phyloP scores from a whole-genome alignment of 805 yeast species.

The Metschnikowia corniflorae region DNA sequence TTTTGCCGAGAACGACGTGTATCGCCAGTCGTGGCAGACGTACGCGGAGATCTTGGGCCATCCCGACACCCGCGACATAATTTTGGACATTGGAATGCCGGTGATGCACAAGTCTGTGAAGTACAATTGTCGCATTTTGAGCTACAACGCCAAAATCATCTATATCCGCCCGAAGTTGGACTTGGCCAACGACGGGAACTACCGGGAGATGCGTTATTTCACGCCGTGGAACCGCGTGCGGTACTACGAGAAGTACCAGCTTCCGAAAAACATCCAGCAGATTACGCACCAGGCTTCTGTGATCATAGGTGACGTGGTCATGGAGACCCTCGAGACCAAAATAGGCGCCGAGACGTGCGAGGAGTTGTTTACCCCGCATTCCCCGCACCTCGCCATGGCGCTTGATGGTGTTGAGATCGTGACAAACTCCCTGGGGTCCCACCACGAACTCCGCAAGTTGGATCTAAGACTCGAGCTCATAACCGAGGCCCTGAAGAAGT shows the following conservation, averaged over 20 bases:
- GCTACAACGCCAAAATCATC: slow-evolving; percentile 73
- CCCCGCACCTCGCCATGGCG: slow-evolving; percentile 90
- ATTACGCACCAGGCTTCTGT: slow-evolving; percentile 65
- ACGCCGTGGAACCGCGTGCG: slow-evolving; percentile 89
- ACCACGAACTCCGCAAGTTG: slow-evolving; percentile 89
- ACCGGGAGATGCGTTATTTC: slow-evolving; percentile 95
- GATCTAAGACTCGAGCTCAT: slow-evolving; percentile 81
- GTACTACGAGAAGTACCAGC: slow-evolving; percentile 63
- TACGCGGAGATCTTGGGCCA: slow-evolving; percentile 70
- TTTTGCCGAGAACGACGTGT: slow-evolving; percentile 84
- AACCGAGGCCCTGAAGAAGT: slow-evolving; percentile 87
- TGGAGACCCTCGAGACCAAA: slow-evolving; percentile 79
- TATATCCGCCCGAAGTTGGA: slow-evolving; percentile 89
- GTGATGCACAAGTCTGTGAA: slow-evolving; percentile 80
- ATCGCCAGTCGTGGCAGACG: slow-evolving; percentile 92
- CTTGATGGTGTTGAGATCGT: slow-evolving; percentile 96
- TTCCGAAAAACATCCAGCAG: slow-evolving; percentile 68
- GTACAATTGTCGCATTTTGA: slow-evolving; percentile 86
- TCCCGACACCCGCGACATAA: slow-evolving; percentile 67
- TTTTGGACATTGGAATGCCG: slow-evolving; percentile 95
- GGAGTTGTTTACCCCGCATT: slow-evolving; percentile 92
- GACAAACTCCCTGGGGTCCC: slow-evolving; percentile 96
- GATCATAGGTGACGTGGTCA: slow-evolving; percentile 86
- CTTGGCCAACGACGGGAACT: slow-evolving; percentile 96
- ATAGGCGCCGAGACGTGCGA: slow-evolving; percentile 99